Evolutionary conservation across 257 asterid species (phyloP), one percentile per base, ranked within the genome.

Genomic region (Nyctanthes arbortristis): DNA sequence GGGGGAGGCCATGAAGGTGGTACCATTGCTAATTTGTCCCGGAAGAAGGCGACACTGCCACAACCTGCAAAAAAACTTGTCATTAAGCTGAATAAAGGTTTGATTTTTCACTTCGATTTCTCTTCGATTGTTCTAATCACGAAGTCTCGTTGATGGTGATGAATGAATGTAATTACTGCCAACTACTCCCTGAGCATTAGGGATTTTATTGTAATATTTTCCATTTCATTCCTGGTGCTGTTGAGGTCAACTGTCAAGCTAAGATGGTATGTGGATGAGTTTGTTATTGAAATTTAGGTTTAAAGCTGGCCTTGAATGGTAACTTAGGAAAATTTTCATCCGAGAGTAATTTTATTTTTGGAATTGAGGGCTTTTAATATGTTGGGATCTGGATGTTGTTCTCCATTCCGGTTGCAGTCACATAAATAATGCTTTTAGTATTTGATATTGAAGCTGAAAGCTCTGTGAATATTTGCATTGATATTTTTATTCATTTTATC

Each of bases 21-120:
- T 10, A 52, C 65, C 63, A 67, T 73, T 39, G 59, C 78, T 40
- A 74, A 74, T 74, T 67, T 74, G 61, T 60, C 78, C 16, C 78
- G 78, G 58, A 74, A 74, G 63, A 74, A 74, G 61, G 75, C 75
- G 31, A 70, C 63, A 16, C 75, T 37, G n/a, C 75, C 75, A 22
- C 75, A 70, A 37, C 75, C 78, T 7, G 69, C 73, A 20, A 74
- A 74, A 29, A 74, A 68, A 45, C 78, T 74, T 63, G 74, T 74
- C 28, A 74, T 74, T 52, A 74, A 74, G 69, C 69, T 67, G 31
- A 33, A 67, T 27, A 74, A 74, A 74, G 78, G 78, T 74, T 43
- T 61, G 29, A 47, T 67, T 60, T n/a, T 45, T 22, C 30, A 6
- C 7, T 18, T 31, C 11, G 49, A 8, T 39, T 20, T 36, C 2